These are phyloP conservation scores for Phytopythium sindhum DNA, from an alignment of 352 stramenopile genomes.

Conservation along the genomic window DNA sequence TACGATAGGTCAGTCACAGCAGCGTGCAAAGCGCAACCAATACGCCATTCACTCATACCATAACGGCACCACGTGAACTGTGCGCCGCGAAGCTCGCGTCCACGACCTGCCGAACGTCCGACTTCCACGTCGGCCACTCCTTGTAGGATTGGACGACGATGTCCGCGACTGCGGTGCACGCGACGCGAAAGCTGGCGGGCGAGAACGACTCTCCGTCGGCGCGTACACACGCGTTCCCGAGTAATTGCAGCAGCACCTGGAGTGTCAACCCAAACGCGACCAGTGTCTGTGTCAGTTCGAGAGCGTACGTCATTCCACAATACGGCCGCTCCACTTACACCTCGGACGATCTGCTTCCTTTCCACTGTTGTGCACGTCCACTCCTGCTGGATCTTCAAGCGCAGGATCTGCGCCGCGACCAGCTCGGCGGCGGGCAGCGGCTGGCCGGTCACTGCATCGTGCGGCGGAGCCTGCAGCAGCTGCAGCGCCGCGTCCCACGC, in stretches of 20 bases:
- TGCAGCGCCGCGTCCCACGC: slow-evolving; percentile 57
- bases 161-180: slow-evolving; percentile 43
- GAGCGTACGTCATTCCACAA: slow-evolving; percentile 5
- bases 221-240: slow-evolving; percentile 27
- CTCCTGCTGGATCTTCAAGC: slow-evolving; percentile 53
- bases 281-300: too few species aligned
- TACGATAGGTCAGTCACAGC: neutral
- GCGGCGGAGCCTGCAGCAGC: slow-evolving; percentile 36
- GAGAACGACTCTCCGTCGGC: slow-evolving; percentile 10
- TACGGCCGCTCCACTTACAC: slow-evolving; percentile 25
- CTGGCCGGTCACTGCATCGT: slow-evolving; percentile 16
- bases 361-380: slow-evolving; percentile 35
- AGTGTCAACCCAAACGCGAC: slow-evolving; percentile 2
- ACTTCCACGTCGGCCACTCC: slow-evolving; percentile 43
- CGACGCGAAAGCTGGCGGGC: slow-evolving; percentile 35
- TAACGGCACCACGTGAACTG: slow-evolving; percentile 22
- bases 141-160: slow-evolving; percentile 45
- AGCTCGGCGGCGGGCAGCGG: slow-evolving; percentile 33
- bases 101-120: slow-evolving; percentile 42
- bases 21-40: too few species aligned
- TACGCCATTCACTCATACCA: slow-evolving; percentile 22
- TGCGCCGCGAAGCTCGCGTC: slow-evolving; percentile 31
- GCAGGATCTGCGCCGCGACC: slow-evolving; percentile 69
- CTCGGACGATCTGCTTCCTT: slow-evolving; percentile 36
- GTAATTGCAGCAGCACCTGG: slow-evolving; percentile 46